These are phyloP conservation scores for Tetrahymena elliotti DNA, from an alignment of 73 alveolate genomes.

Conservation along the genomic window DNA sequence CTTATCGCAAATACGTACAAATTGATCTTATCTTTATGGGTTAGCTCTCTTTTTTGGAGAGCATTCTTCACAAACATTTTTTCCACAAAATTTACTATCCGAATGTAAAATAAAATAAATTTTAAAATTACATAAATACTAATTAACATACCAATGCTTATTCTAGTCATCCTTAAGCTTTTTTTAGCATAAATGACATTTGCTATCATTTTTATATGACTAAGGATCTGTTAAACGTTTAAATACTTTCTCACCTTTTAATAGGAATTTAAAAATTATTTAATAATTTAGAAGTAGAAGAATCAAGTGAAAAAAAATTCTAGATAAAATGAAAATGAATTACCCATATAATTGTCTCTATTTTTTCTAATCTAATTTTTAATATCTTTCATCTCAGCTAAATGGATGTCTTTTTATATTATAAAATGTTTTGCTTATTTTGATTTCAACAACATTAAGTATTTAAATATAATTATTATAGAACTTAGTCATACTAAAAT, in stretches of 20 bases:
- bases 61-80: not conserved
- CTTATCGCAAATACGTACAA: not conserved
- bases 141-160: not conserved
- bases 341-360: not conserved
- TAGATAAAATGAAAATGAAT: not conserved
- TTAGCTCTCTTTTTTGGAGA: not conserved
- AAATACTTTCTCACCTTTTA: not conserved
- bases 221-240: not conserved
- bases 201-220: not conserved
- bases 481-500: too few species aligned
- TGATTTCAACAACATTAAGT: too few species aligned
- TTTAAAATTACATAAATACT: not conserved
- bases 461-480: too few species aligned
- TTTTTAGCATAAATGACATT: not conserved
- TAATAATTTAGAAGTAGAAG: not conserved
- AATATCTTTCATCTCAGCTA: not conserved
- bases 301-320: not conserved
- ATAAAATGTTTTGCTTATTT: not conserved
- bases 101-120: not conserved
- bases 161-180: not conserved
- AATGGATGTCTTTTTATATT: not conserved
- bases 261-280: not conserved
- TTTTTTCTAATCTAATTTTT: not conserved
- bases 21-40: not conserved
- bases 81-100: not conserved